phyloP scores from a whole-genome alignment of 169 alveolate genomes.

The Eimeria sp. region DNA sequence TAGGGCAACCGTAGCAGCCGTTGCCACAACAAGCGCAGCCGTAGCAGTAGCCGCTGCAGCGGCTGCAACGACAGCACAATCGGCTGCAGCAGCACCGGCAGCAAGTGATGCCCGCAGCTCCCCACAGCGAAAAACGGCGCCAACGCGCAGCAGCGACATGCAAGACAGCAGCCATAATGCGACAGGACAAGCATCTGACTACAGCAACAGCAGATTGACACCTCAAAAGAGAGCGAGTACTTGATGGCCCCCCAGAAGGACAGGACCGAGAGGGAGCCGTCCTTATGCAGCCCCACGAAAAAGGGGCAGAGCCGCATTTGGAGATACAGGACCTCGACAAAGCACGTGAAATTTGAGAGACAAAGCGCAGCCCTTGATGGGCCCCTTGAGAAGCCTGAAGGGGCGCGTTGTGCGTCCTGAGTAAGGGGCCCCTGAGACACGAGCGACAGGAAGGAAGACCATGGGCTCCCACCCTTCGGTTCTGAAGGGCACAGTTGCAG shows the following conservation, averaged over 20 bases:
- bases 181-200: not conserved
- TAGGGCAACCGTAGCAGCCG: not conserved
- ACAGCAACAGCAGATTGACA: constrained; percentile 43
- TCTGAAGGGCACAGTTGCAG: constrained; percentile 46
- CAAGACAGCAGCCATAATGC: not conserved
- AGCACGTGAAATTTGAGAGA: constrained; percentile 64
- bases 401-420: not conserved
- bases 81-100: not conserved
- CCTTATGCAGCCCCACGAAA: constrained; percentile 69
- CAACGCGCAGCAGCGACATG: not conserved
- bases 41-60: constrained; percentile 5
- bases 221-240: constrained; percentile 73
- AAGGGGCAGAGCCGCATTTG: constrained; percentile 72
- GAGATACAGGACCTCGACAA: constrained; percentile 75
- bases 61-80: not conserved
- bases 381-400: constrained; percentile 11
- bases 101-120: not conserved
- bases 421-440: not conserved
- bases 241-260: constrained; percentile 58
- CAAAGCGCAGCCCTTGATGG: constrained; percentile 45
- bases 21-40: not conserved
- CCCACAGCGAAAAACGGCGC: not conserved
- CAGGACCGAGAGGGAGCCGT: constrained; percentile 72
- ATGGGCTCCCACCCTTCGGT: not conserved
- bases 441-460: constrained; percentile 36